Evolutionary conservation across 495 filamentous ascomycete genomes (phyloP).

Genomic region (Talaromyces adpressus): DNA sequence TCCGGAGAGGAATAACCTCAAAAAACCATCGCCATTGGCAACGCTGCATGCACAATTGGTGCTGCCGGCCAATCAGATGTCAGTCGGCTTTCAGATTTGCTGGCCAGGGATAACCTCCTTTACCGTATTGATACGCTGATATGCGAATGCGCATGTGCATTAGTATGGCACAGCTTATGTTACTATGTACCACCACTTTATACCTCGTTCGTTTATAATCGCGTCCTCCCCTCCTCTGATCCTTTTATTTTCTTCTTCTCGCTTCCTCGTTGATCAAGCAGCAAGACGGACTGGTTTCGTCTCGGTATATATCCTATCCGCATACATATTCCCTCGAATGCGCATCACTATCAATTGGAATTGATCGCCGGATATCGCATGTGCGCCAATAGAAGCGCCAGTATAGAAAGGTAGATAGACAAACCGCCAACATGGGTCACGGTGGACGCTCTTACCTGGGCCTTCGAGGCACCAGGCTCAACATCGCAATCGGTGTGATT

Average conservation of each 20-base stretch:
- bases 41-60: not conserved
- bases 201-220: not conserved
- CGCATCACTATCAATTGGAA: not conserved
- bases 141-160: not conserved
- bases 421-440: not conserved
- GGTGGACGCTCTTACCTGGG: conserved; percentile 43
- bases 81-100: not conserved
- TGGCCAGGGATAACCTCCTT: not conserved
- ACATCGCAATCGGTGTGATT: conserved; percentile 58
- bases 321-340: not conserved
- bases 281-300: not conserved
- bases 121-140: not conserved
- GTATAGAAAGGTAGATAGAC: not conserved
- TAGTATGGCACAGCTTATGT: not conserved
- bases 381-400: not conserved
- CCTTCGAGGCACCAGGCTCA: conserved; percentile 55
- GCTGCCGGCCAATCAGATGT: not conserved
- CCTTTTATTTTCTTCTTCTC: not conserved
- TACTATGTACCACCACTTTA: not conserved
- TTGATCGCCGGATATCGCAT: not conserved
- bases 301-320: not conserved
- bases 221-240: not conserved
- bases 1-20: not conserved
- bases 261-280: not conserved
- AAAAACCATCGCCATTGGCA: not conserved